Conservation (phyloP, 2,329 filamentous ascomycete genomes). For the Xylaria arbuscula region DNA sequence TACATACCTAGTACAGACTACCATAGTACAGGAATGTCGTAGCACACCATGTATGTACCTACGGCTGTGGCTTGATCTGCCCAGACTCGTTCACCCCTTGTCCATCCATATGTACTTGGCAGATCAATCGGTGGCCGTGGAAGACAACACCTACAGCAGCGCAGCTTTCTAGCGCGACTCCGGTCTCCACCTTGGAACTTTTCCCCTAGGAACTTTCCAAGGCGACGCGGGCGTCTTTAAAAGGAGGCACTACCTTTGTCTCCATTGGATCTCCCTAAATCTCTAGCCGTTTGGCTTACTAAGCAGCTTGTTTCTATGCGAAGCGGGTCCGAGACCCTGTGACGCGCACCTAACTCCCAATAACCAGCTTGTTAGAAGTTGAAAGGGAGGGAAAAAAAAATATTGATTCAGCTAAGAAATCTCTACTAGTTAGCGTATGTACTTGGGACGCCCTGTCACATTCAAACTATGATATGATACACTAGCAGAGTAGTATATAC, state of each 20-base stretch:
- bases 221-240: constrained; percentile 20
- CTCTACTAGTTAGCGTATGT: constrained; percentile 4
- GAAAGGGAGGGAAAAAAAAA: constrained; percentile 17
- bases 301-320: constrained; percentile 29
- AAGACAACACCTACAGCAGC: constrained; percentile 6
- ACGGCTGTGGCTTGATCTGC: constrained; percentile 34
- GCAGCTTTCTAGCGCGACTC: neutral
- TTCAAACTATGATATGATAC: constrained; percentile 21
- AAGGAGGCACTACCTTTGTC: constrained; percentile 9
- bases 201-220: neutral
- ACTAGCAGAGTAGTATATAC: neutral
- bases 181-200: constrained; percentile 5
- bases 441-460: neutral
- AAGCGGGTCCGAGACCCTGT: constrained; percentile 7
- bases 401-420: constrained; percentile 26
- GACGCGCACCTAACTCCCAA: constrained; percentile 5
- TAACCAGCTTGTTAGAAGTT: neutral
- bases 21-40: neutral
- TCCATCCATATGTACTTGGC: constrained; percentile 1
- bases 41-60: constrained; percentile 15
- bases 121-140: constrained; percentile 21
- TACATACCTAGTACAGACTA: too few species aligned
- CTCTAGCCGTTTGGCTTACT: constrained; percentile 27
- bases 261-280: constrained; percentile 23
- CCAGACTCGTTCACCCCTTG: constrained; percentile 11